These are phyloP conservation scores for Coprinopsis cinerea DNA, from an alignment of 768 basidiomycete genomes.

Conservation along the genomic window DNA sequence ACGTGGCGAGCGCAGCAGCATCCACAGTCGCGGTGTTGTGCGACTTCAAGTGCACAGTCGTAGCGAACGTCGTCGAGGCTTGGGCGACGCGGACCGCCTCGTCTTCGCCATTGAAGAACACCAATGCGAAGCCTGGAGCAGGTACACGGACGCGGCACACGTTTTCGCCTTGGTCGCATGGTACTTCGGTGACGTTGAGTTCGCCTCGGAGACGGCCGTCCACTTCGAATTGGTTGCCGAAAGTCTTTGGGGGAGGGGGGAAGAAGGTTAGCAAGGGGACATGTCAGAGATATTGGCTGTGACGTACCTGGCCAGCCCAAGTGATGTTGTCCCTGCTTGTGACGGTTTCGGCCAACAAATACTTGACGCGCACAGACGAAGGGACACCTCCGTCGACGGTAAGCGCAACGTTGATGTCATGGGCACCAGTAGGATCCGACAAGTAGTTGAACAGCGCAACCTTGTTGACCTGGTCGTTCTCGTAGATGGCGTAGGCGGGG, in stretches of 20 bases:
- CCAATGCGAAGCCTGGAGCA: slow-evolving; percentile 70
- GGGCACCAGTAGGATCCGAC: slow-evolving; percentile 52
- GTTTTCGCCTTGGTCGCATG: slow-evolving; percentile 49
- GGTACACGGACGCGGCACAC: slow-evolving; percentile 56
- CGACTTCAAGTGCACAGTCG: slow-evolving; percentile 30
- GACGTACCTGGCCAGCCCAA: slow-evolving; percentile 69
- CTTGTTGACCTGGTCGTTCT: slow-evolving; percentile 53
- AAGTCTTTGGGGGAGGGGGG: slow-evolving; percentile 39
- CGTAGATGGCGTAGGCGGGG: slow-evolving; percentile 70
- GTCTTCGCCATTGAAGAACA: slow-evolving; percentile 47
- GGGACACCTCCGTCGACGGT: slow-evolving; percentile 44
- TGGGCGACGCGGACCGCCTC: slow-evolving; percentile 17
- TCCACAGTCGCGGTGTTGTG: slow-evolving; percentile 50
- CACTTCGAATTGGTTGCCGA: slow-evolving; percentile 52
- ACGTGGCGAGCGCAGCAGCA: slow-evolving; percentile 50
- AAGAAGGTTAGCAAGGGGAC: not conserved
- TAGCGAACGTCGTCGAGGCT: slow-evolving; percentile 42
- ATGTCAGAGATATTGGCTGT: not conserved
- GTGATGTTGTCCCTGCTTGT: slow-evolving; percentile 60
- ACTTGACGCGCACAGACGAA: slow-evolving; percentile 45
- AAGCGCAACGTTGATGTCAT: slow-evolving; percentile 45
- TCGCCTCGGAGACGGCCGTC: slow-evolving; percentile 63
- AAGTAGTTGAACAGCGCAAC: slow-evolving; percentile 72
- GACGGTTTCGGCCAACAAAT: slow-evolving; percentile 50
- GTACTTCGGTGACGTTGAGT: slow-evolving; percentile 49